Evolutionary conservation across 192 early-diverging fungal genomes (phyloP).

Genomic region (Dissophora ornata): DNA sequence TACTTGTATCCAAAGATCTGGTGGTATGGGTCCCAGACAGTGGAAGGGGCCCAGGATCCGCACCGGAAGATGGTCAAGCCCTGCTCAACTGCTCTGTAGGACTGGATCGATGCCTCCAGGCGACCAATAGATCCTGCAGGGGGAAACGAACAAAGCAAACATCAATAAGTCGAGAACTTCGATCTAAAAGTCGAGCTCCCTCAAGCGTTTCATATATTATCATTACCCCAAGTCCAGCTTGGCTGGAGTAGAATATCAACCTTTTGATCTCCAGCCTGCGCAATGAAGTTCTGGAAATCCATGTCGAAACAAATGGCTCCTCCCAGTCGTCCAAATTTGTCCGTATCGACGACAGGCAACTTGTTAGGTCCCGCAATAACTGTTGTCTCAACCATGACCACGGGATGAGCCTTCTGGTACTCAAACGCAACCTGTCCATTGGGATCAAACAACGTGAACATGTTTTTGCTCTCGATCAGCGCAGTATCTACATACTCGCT

Average conservation of each 20-base stretch:
- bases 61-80: constrained; percentile 59
- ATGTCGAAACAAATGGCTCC: constrained; percentile 61
- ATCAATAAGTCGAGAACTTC: neutral
- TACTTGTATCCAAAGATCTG: constrained; percentile 48
- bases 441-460: constrained; percentile 51
- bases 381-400: constrained; percentile 52
- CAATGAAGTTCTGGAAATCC: constrained; percentile 58
- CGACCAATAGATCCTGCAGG: constrained; percentile 53
- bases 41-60: constrained; percentile 56
- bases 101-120: constrained; percentile 51
- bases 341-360: constrained; percentile 43
- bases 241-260: constrained; percentile 61
- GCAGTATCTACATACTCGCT: constrained; percentile 12
- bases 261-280: constrained; percentile 52
- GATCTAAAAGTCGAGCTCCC: neutral
- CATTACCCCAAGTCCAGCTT: constrained; percentile 60
- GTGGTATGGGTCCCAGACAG: constrained; percentile 51
- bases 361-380: constrained; percentile 44
- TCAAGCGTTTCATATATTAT: neutral
- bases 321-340: constrained; percentile 52
- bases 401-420: constrained; percentile 61
- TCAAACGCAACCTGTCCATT: constrained; percentile 41
- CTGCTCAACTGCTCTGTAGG: constrained; percentile 58
- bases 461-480: constrained; percentile 35
- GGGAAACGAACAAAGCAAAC: neutral